phyloP scores from a whole-genome alignment of 1,284 basidiomycete genomes.

The Meripilus lineatus region DNA sequence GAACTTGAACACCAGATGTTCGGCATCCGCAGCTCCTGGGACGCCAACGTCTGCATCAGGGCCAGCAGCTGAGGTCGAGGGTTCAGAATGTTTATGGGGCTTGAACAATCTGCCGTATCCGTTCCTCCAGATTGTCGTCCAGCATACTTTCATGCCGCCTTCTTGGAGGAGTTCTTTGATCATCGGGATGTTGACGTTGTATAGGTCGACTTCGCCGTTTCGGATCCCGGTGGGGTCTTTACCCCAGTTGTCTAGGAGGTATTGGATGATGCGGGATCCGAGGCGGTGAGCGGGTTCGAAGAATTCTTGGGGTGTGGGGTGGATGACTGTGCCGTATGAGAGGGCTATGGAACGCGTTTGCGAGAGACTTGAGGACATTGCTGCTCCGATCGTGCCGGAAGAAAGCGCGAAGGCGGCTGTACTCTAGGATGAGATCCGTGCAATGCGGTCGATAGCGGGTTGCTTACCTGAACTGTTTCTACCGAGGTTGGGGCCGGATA shows the following conservation, averaged over 20 bases:
- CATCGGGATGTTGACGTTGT: constrained; percentile 80
- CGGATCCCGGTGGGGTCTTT: constrained; percentile 53
- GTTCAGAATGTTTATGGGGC: constrained; percentile 26
- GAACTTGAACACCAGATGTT: constrained; percentile 71
- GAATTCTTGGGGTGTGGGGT: constrained; percentile 58
- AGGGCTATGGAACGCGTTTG: constrained; percentile 69
- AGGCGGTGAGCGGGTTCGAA: constrained; percentile 69
- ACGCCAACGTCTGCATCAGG: constrained; percentile 24
- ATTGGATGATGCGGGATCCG: constrained; percentile 59
- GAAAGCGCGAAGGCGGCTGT: constrained; percentile 81
- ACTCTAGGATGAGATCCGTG: background rate
- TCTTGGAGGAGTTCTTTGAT: constrained; percentile 53
- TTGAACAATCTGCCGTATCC: constrained; percentile 74
- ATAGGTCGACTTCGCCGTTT: constrained; percentile 68
- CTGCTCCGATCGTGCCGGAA: constrained; percentile 88
- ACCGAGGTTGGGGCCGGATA: constrained; percentile 75
- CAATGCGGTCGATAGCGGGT: background rate
- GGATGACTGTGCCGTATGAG: constrained; percentile 78
- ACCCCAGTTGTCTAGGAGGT: constrained; percentile 83
- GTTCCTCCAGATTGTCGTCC: constrained; percentile 76
- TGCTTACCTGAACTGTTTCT: constrained; percentile 72
- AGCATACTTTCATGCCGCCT: constrained; percentile 56
- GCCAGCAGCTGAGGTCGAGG: constrained; percentile 32
- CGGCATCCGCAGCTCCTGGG: too few relatives aligned
- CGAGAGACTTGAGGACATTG: constrained; percentile 76